These are phyloP conservation scores for Sugiyamaella novakii DNA, from an alignment of 1,139 yeast species.

Conservation along the genomic window DNA sequence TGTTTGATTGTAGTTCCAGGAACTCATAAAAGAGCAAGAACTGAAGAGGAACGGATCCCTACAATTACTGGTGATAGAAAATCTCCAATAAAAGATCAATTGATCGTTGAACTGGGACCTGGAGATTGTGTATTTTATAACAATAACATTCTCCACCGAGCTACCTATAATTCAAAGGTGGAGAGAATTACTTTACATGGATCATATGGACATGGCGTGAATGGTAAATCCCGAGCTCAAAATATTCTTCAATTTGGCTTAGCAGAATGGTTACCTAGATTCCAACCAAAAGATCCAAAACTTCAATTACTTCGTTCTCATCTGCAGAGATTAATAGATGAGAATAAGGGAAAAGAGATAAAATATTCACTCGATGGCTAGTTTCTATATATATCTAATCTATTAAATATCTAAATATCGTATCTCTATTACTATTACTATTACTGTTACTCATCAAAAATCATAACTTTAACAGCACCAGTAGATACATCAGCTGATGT, in stretches of 20 bases:
- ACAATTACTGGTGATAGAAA: conserved; percentile 46
- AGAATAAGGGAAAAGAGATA: conserved; percentile 47
- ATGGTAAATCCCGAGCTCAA: conserved; percentile 52
- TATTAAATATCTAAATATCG: conserved; percentile 1
- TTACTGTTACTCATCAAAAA: conserved; percentile 52
- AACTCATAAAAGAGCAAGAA: conserved; percentile 53
- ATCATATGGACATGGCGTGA: conserved; percentile 53
- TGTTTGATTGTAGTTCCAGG: conserved; percentile 57
- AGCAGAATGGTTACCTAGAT: conserved; percentile 52
- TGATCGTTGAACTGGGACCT: conserved; percentile 51
- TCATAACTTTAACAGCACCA: conserved; percentile 63
- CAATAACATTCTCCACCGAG: conserved; percentile 57
- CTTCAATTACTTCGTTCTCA: conserved; percentile 45
- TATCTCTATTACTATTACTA: neutral
- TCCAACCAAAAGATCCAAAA: conserved; percentile 46
- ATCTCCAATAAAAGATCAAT: conserved; percentile 41
- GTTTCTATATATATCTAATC: neutral
- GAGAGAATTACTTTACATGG: conserved; percentile 57
- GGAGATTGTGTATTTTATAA: conserved; percentile 60
- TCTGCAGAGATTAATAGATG: conserved; percentile 45
- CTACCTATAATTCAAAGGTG: conserved; percentile 47
- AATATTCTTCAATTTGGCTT: conserved; percentile 61
- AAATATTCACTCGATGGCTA: conserved; percentile 54
- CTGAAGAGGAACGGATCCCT: conserved; percentile 51
- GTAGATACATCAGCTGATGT: conserved; percentile 52